Percentiles rank a stretch among this genome's conserved stretches.
Evolutionary conservation across 805 yeast genomes (phyloP).

Genomic region (Diddensiella santjacobensis): DNA sequence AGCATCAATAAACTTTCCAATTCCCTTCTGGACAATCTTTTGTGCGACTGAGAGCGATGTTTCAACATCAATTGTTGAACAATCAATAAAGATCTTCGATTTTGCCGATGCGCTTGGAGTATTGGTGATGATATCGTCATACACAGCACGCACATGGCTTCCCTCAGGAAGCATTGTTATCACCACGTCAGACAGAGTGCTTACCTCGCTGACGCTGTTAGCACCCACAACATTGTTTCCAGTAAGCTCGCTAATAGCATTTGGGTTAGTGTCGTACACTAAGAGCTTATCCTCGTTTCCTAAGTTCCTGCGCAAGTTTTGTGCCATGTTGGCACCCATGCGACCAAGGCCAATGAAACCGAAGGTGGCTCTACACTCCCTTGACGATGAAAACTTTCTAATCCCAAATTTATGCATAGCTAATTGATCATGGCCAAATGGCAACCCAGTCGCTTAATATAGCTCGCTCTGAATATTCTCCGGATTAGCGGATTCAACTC

Average conservation of each 20-base stretch:
- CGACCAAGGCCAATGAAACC: constrained; percentile 57
- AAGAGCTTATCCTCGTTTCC: constrained; percentile 40
- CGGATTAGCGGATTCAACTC: too few species aligned
- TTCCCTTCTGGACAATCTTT: constrained; percentile 35
- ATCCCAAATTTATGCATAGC: too few species aligned
- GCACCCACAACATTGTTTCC: constrained; percentile 27
- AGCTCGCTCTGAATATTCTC: too few species aligned
- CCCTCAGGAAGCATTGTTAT: constrained; percentile 57
- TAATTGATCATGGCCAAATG: too few species aligned
- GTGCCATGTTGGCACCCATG: constrained; percentile 53
- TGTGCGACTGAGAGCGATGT: constrained; percentile 43
- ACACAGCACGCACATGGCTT: constrained; percentile 43
- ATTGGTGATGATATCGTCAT: constrained; percentile 35
- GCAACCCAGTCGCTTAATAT: too few species aligned
- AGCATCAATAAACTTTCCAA: constrained; percentile 45
- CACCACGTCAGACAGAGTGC: constrained; percentile 31
- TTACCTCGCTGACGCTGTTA: constrained; percentile 18
- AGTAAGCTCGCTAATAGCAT: constrained; percentile 26
- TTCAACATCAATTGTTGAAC: constrained; percentile 50
- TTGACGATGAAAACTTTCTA: constrained; percentile 13
- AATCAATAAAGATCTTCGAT: constrained; percentile 40
- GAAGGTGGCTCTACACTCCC: constrained; percentile 25
- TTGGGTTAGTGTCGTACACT: constrained; percentile 42
- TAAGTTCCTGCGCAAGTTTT: constrained; percentile 40
- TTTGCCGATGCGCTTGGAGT: constrained; percentile 17